Conservation (phyloP, 1,139 yeast species). For the Wickerhamomyces sp. region DNA sequence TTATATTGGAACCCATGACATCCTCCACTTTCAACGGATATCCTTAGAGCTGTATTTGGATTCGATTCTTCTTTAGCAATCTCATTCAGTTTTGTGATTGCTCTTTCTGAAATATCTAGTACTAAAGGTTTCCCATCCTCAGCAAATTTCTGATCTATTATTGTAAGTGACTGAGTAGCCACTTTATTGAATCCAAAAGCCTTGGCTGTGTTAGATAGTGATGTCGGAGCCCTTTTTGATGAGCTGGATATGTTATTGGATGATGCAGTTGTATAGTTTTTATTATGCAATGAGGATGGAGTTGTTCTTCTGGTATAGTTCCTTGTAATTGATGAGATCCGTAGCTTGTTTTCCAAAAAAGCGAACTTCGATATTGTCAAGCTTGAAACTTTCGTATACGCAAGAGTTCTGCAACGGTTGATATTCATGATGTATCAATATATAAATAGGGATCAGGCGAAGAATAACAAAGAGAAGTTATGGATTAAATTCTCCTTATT, state of each 20-base stretch:
- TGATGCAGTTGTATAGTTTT: neutral
- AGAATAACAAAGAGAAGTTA: too few relatives aligned
- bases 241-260: neutral
- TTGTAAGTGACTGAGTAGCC: constrained; percentile 7
- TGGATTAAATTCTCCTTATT: too few relatives aligned
- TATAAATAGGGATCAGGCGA: too few relatives aligned
- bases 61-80: constrained; percentile 56
- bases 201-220: constrained; percentile 7
- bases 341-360: neutral
- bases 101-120: constrained; percentile 39
- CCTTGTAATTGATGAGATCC: neutral
- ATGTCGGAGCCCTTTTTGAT: constrained; percentile 4
- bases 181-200: constrained; percentile 5
- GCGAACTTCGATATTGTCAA: too few relatives aligned
- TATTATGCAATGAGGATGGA: neutral
- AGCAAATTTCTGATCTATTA: constrained; percentile 21
- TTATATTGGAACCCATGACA: constrained; percentile 97
- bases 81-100: constrained; percentile 47
- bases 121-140: constrained; percentile 25
- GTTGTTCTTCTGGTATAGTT: neutral
- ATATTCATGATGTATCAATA: too few relatives aligned
- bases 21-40: constrained; percentile 95
- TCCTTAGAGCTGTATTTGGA: constrained; percentile 58
- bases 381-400: too few relatives aligned
- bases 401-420: too few relatives aligned